Evolutionary conservation across 1,284 basidiomycete genomes (phyloP).

Genomic region (Cryptococcus wingfieldii): DNA sequence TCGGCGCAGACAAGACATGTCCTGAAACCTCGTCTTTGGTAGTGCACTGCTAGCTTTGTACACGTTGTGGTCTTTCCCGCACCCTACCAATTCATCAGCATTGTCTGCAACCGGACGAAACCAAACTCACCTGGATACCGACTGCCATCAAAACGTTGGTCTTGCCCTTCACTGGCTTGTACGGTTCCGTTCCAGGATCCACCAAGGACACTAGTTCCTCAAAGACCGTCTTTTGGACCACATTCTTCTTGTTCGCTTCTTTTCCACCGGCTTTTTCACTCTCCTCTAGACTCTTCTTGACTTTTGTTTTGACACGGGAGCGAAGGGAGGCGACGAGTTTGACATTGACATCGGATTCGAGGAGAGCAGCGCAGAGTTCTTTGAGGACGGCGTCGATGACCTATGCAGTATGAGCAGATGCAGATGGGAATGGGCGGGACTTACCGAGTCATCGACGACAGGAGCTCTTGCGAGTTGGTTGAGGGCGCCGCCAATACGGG

Average conservation of each 20-base stretch:
- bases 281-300: constrained; percentile 54
- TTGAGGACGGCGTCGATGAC: constrained; percentile 92
- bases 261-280: constrained; percentile 69
- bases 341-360: constrained; percentile 98
- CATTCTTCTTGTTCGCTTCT: constrained; percentile 74
- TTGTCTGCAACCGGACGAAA: neutral
- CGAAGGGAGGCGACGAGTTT: constrained; percentile 85
- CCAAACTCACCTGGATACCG: constrained; percentile 69
- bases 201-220: constrained; percentile 94
- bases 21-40: constrained; percentile 94
- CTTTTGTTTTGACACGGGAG: constrained; percentile 80
- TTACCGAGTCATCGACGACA: constrained; percentile 81
- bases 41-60: constrained; percentile 95
- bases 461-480: constrained; percentile 81
- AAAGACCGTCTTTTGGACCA: constrained; percentile 94
- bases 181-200: constrained; percentile 89
- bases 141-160: constrained; percentile 97
- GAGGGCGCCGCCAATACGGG: constrained; percentile 88
- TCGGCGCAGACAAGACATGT: constrained; percentile 99
- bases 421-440: constrained; percentile 5
- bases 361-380: constrained; percentile 86
- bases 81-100: constrained; percentile 56
- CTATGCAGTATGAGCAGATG: constrained; percentile 48
- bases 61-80: constrained; percentile 99
- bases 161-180: constrained; percentile 94